These are phyloP conservation scores for Cenchrus fungigraminus DNA, from an alignment of 176 grass and related monocot genomes.

Conservation along the genomic window DNA sequence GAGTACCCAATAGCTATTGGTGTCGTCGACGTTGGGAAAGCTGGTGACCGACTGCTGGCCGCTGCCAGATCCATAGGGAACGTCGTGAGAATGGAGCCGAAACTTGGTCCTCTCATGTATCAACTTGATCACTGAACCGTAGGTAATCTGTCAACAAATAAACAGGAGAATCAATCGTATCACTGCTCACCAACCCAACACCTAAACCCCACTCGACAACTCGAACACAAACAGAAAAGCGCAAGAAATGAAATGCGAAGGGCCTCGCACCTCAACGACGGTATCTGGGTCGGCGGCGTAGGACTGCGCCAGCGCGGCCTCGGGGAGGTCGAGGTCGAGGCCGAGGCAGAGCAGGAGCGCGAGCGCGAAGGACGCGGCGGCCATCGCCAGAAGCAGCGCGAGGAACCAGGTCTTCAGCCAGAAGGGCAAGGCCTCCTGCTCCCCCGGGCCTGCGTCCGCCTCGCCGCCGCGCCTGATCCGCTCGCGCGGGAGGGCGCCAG, in stretches of 20 bases:
- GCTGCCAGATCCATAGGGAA: slow-evolving; percentile 83
- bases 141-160: slow-evolving; percentile 63
- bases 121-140: slow-evolving; percentile 70
- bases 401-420: slow-evolving; percentile 93
- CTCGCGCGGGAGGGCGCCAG: slow-evolving; percentile 40
- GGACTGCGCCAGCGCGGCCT: slow-evolving; percentile 54
- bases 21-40: slow-evolving; percentile 74
- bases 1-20: slow-evolving; percentile 87
- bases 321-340: slow-evolving; percentile 63
- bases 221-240: neutral
- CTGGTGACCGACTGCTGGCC: slow-evolving; percentile 86
- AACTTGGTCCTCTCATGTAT: slow-evolving; percentile 76
- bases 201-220: neutral
- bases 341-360: slow-evolving; percentile 73
- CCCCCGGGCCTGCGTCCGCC: neutral
- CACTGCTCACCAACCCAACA: slow-evolving; percentile 8
- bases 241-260: neutral
- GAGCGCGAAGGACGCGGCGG: slow-evolving; percentile 69
- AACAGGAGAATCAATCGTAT: slow-evolving; percentile 23
- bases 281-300: slow-evolving; percentile 48
- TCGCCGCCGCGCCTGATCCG: slow-evolving; percentile 25
- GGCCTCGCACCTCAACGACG: slow-evolving; percentile 58
- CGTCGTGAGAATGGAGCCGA: slow-evolving; percentile 82
- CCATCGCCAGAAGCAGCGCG: slow-evolving; percentile 66
- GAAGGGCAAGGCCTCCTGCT: slow-evolving; percentile 47